Percentiles rank a stretch among this genome's conserved stretches.
These are phyloP conservation scores for Blastocladiella britannica DNA, from an alignment of 192 early-diverging fungal species.

Conservation along the genomic window DNA sequence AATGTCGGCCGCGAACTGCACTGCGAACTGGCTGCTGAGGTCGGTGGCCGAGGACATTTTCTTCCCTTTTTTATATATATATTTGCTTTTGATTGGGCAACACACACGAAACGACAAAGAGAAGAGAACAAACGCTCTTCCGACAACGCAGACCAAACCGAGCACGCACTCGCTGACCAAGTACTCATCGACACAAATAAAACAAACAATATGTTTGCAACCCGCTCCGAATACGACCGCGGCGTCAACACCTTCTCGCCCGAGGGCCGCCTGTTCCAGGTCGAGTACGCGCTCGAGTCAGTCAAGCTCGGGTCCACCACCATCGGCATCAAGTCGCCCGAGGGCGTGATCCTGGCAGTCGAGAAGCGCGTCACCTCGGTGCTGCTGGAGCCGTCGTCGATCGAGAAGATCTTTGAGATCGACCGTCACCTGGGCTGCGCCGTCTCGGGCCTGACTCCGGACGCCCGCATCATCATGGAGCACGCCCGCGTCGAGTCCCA, in stretches of 20 bases:
- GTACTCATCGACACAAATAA: too few species aligned
- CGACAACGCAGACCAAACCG: too few species aligned
- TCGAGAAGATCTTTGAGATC: constrained; percentile 97
- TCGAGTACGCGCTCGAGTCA: constrained; percentile 98
- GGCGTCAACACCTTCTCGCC: constrained; percentile 99
- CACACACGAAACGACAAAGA: too few species aligned
- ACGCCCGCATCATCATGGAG: constrained; percentile 95
- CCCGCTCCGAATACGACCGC: constrained; percentile 91
- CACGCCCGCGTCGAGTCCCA: constrained; percentile 90
- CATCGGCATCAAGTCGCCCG: constrained; percentile 86
- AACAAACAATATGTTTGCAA: constrained; percentile 40
- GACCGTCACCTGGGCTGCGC: constrained; percentile 88
- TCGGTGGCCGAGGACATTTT: too few species aligned
- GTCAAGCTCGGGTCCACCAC: constrained; percentile 98
- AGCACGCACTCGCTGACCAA: too few species aligned
- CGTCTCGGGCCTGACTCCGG: constrained; percentile 89
- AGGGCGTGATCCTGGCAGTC: constrained; percentile 85
- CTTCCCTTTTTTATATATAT: too few species aligned
- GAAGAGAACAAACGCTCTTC: too few species aligned
- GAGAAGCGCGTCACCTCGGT: constrained; percentile 92
- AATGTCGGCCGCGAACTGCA: too few species aligned
- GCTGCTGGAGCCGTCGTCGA: constrained; percentile 76
- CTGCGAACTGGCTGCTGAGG: too few species aligned
- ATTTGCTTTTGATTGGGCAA: too few species aligned
- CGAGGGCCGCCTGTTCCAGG: constrained; percentile 98